Conservation (phyloP, 306 rosid genomes). For the Dryas alaskensis region DNA sequence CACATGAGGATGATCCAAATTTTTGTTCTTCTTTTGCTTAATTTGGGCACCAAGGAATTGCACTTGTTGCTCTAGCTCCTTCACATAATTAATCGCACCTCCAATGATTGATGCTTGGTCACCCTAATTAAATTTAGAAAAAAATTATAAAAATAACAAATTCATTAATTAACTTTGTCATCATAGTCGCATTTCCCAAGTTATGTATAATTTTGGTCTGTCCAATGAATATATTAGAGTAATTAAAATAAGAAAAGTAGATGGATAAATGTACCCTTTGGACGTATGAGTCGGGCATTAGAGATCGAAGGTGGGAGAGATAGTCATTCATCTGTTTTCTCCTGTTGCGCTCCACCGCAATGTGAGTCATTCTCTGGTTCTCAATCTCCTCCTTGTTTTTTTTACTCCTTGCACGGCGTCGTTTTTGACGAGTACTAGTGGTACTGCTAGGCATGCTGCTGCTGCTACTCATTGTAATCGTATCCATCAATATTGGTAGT, state of each 20-base stretch:
- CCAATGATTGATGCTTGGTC: constrained; percentile 97
- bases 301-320: constrained; percentile 80
- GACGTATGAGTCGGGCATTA: constrained; percentile 88
- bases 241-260: background rate
- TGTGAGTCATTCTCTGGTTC: constrained; percentile 98
- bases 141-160: background rate
- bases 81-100: constrained; percentile 86
- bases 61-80: constrained; percentile 80
- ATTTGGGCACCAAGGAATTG: constrained; percentile 55
- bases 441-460: background rate
- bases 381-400: constrained; percentile 90
- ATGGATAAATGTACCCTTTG: constrained; percentile 61
- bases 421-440: constrained; percentile 45
- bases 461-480: constrained; percentile 11
- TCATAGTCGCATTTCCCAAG: background rate
- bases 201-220: background rate
- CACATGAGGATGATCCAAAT: background rate
- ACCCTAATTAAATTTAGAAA: constrained; percentile 43
- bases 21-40: constrained; percentile 20
- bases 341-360: constrained; percentile 91
- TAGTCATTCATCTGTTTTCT: constrained; percentile 93
- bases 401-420: constrained; percentile 56
- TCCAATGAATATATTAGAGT: background rate
- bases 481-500: constrained; percentile 24
- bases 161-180: background rate